Percentiles rank a stretch among this genome's conserved stretches.
Evolutionary conservation across 169 alveolate species (phyloP).

Genomic region (Cryptosporidium bovis): DNA sequence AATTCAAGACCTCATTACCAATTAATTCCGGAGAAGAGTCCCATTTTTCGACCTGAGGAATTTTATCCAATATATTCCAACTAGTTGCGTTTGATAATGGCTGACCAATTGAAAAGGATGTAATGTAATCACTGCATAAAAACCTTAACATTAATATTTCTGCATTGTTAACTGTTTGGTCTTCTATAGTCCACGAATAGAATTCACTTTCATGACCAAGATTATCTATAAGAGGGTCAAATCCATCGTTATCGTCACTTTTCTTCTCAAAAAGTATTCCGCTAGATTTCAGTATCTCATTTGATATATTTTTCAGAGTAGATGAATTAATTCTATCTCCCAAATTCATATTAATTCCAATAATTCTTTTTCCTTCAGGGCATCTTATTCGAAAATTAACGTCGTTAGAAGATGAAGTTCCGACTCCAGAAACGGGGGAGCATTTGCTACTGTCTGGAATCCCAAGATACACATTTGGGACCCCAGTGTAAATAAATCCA

Average conservation of each 20-base stretch:
- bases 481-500: constrained; percentile 55
- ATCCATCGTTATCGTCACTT: background rate
- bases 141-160: constrained; percentile 46
- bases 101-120: constrained; percentile 43
- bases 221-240: constrained; percentile 13
- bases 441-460: constrained; percentile 13
- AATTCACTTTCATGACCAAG: background rate
- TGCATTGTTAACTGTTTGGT: constrained; percentile 37
- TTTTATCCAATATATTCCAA: constrained; percentile 53
- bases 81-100: constrained; percentile 40
- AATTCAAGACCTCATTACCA: background rate
- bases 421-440: constrained; percentile 33
- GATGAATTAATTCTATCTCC: constrained; percentile 29
- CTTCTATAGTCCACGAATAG: background rate
- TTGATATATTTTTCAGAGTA: constrained; percentile 29
- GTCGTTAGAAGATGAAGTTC: constrained; percentile 25
- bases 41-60: constrained; percentile 51
- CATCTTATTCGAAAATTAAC: constrained; percentile 22
- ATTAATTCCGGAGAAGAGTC: constrained; percentile 9
- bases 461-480: constrained; percentile 9
- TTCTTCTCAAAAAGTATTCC: background rate
- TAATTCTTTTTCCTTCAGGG: constrained; percentile 44
- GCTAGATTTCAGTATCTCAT: constrained; percentile 3
- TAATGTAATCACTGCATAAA: constrained; percentile 57
- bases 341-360: constrained; percentile 38